These are phyloP conservation scores for Kalmanozyma brasiliensis DNA, from an alignment of 1,284 basidiomycete species.

Conservation along the genomic window DNA sequence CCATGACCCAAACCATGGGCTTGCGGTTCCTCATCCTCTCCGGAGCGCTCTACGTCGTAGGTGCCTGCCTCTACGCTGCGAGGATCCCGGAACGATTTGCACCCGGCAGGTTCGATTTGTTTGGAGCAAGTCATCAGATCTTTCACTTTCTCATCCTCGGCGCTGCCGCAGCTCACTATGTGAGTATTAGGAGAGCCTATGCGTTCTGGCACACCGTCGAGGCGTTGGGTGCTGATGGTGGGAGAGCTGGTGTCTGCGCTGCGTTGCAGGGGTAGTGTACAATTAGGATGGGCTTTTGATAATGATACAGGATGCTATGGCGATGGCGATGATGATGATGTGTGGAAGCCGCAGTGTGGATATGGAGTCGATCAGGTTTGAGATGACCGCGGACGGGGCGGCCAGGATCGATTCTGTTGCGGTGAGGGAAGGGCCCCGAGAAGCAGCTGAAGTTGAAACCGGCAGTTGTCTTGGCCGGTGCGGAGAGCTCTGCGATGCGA, in stretches of 20 bases:
- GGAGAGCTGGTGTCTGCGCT: constrained; percentile 39
- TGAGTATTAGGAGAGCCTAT: constrained; percentile 56
- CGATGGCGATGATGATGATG: constrained; percentile 5
- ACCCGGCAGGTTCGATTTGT: constrained; percentile 83
- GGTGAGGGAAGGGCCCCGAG: no score
- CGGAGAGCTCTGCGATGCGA: not conserved
- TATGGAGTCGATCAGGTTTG: not conserved
- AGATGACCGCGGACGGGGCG: constrained; percentile 2
- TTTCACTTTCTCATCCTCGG: constrained; percentile 85
- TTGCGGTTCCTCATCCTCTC: constrained; percentile 48
- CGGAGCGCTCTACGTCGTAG: constrained; percentile 59
- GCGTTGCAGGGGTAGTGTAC: constrained; percentile 19
- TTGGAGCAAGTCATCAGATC: constrained; percentile 69
- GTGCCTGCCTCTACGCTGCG: constrained; percentile 71
- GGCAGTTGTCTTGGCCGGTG: not conserved
- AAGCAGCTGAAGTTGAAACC: not conserved
- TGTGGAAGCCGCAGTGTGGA: not conserved
- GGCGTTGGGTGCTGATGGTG: constrained; percentile 11
- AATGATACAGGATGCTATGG: not conserved
- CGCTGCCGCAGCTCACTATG: constrained; percentile 81
- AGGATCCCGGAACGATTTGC: constrained; percentile 81
- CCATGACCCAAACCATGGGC: constrained; percentile 59
- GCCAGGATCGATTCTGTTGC: no score
- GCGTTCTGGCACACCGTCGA: constrained; percentile 66
- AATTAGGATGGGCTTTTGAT: no score